Percentiles rank a stretch among this genome's conserved stretches.
These are phyloP conservation scores for Endocladia muricata DNA, from an alignment of 31 red algal genomes.

Conservation along the genomic window DNA sequence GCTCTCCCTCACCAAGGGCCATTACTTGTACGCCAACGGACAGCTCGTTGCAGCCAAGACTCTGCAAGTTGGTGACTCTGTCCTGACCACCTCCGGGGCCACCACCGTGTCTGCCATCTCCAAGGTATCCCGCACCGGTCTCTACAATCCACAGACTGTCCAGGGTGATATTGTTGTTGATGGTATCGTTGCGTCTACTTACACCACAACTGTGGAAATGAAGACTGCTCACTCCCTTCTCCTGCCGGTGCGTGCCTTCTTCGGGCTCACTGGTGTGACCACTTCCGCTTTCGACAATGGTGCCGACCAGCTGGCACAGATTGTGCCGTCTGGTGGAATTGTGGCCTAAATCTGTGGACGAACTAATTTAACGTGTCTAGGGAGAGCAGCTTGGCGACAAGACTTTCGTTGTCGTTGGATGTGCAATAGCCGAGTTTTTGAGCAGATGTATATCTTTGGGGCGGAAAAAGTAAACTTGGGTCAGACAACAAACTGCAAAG, in stretches of 20 bases:
- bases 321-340: constrained; percentile 44
- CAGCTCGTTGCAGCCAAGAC: constrained; percentile 42
- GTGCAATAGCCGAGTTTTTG: too few species aligned
- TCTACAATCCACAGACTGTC: constrained; percentile 68
- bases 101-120: constrained; percentile 30
- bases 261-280: constrained; percentile 40
- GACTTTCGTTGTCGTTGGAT: too few species aligned
- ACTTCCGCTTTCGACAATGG: constrained; percentile 55
- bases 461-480: too few species aligned
- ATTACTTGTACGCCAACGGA: constrained; percentile 69
- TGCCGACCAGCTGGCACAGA: constrained; percentile 29
- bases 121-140: constrained; percentile 14
- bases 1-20: constrained; percentile 35
- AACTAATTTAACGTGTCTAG: constrained; percentile 9
- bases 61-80: constrained; percentile 48
- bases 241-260: constrained; percentile 54
- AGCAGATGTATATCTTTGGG: too few species aligned
- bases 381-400: constrained; percentile 3
- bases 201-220: constrained; percentile 47
- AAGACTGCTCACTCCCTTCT: constrained; percentile 66
- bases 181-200: constrained; percentile 45
- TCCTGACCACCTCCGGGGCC: constrained; percentile 11
- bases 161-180: constrained; percentile 61
- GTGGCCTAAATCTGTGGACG: constrained; percentile 23
- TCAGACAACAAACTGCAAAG: too few species aligned